phyloP scores from a whole-genome alignment of 805 yeast genomes.

The Metschnikowia santaceciliae region DNA sequence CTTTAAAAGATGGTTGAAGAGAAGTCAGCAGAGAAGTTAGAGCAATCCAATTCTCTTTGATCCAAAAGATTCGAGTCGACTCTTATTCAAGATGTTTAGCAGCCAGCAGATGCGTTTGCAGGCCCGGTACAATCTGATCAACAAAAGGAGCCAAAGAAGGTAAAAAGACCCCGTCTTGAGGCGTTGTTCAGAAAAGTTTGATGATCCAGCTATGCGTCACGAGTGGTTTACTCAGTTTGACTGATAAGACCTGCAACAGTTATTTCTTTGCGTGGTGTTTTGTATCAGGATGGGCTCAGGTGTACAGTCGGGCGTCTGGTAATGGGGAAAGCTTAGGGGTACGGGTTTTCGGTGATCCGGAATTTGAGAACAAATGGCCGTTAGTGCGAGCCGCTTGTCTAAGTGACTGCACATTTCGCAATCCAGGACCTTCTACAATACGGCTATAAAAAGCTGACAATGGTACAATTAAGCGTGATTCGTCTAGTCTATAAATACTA shows the following conservation, averaged over 20 bases:
- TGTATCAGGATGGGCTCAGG: neutral
- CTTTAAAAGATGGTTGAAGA: neutral
- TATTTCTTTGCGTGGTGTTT: conserved; percentile 1
- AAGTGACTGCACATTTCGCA: neutral
- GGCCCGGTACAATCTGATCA: conserved; percentile 3
- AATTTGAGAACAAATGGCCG: neutral
- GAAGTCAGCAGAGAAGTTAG: neutral
- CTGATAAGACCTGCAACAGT: conserved; percentile 1
- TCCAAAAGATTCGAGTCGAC: neutral
- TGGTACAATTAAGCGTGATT: neutral
- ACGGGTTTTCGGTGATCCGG: conserved; percentile 1
- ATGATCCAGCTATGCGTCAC: neutral
- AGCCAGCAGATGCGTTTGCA: neutral
- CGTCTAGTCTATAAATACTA: no score
- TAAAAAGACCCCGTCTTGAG: neutral
- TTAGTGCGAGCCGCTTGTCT: neutral
- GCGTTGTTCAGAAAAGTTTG: neutral
- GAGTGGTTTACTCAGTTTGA: neutral
- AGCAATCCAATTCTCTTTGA: neutral
- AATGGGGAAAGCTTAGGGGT: neutral
- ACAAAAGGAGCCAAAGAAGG: neutral
- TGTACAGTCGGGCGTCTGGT: neutral
- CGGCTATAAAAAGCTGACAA: neutral
- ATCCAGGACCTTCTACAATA: neutral
- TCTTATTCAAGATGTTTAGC: neutral